Base-by-base conservation (phyloP, 306 rosid genomes). In the Cicer arietinum region DNA sequence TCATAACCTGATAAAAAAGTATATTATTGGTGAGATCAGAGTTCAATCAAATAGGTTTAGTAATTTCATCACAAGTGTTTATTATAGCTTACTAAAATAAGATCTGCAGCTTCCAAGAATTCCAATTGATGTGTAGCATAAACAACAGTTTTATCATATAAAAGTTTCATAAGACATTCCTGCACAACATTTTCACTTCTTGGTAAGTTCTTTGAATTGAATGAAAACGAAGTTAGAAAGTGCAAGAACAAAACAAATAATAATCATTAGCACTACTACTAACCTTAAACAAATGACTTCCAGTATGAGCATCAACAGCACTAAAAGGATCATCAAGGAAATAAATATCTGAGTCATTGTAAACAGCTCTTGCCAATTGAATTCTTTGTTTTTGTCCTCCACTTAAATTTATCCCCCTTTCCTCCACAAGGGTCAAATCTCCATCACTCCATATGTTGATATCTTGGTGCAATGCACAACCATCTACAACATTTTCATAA, bases 301-400 rank as follows among this genome's bases (percentile, higher is more conserved):
- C 96, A 0, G 98, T 94, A 80, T 86, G 96, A 47, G 96, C 97
- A 79, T 94, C 98, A 74, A 94, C 97, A 17, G 97, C 98, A 78
- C 98, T 94, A 70, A 94, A 90, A 83, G 98, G 98, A 41, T 94
- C 98, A 13, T 94, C 98, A 12, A 94, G 81, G 82, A 94, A 90
- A 70, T 88, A 94, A 77, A 94, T 83, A 83, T 91, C 98, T 0
- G 97, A 86, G 83, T 90, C 90, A 82, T 86, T 87, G 70, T 91
- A 94, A 53, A 90, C 85, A 42, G 98, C 98, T 62, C 98, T 85
- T 30, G 97, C 98, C 52, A 94, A 84, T 81, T 94, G 98, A 85
- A 94, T 81, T 76, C 97, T 80, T 79, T 94, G 98, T 75, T 94
- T 94, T 69, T 94, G 91, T 17, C 98, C 98, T 39, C 98, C 98